These are phyloP conservation scores for Globisporangium iwayamae DNA, from an alignment of 352 stramenopile species.

Conservation along the genomic window DNA sequence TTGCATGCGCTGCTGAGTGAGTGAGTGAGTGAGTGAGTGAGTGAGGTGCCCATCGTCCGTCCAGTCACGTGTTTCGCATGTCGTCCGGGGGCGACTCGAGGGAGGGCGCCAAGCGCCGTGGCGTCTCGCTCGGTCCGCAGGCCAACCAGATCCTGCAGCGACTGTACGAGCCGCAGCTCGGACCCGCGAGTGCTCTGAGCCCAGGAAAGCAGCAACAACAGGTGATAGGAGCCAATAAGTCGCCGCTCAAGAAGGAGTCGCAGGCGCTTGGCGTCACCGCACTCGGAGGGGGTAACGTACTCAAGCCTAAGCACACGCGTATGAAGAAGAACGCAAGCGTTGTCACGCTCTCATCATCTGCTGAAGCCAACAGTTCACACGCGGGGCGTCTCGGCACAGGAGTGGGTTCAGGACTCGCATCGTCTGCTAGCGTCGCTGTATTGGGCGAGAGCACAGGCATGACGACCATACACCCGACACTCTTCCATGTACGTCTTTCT, in stretches of 20 bases:
- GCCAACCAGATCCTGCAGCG: constrained; percentile 61
- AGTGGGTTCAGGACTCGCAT: constrained; percentile 3
- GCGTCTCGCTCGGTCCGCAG: constrained; percentile 44
- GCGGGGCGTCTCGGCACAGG: neutral
- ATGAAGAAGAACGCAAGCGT: constrained; percentile 53
- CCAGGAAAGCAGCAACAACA: neutral
- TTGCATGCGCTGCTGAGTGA: neutral
- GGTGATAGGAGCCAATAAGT: constrained; percentile 6
- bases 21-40: neutral
- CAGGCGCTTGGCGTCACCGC: neutral
- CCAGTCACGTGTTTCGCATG: constrained; percentile 4
- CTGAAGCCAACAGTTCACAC: neutral
- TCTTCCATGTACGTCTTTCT: constrained; percentile 31
- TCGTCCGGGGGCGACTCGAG: constrained; percentile 18
- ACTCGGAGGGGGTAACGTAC: constrained; percentile 9
- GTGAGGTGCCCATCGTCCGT: neutral
- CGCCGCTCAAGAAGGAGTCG: constrained; percentile 17
- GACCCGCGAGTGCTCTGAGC: constrained; percentile 17
- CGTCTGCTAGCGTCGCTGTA: constrained; percentile 36
- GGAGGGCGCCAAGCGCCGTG: constrained; percentile 54
- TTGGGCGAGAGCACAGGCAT: neutral
- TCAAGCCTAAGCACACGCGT: constrained; percentile 42
- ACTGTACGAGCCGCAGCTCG: constrained; percentile 62
- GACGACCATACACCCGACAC: constrained; percentile 42
- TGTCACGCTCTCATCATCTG: constrained; percentile 21